phyloP scores from a whole-genome alignment of 192 early-diverging fungal species.

The Podila horticola region DNA sequence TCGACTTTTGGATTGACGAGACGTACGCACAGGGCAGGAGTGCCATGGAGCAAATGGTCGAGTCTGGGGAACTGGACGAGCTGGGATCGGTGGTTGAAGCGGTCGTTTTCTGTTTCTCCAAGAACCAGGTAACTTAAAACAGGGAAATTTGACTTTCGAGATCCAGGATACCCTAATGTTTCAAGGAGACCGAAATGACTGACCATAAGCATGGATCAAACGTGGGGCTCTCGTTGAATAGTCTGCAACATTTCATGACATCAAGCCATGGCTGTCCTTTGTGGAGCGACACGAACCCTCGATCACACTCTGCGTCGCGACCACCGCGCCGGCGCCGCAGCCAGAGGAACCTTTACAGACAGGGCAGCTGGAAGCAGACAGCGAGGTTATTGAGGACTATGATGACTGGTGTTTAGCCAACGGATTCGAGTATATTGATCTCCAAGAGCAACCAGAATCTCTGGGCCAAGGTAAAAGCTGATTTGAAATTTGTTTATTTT shows the following conservation, averaged over 20 bases:
- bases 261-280: constrained; percentile 66
- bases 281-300: constrained; percentile 61
- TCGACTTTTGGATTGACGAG: constrained; percentile 75
- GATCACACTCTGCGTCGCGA: constrained; percentile 65
- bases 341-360: constrained; percentile 4
- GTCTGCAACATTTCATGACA: constrained; percentile 65
- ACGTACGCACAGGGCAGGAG: constrained; percentile 37
- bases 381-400: constrained; percentile 38
- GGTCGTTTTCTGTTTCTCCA: constrained; percentile 70
- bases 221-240: constrained; percentile 7
- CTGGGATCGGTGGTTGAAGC: constrained; percentile 66
- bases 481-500: too few species aligned
- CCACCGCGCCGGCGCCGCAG: constrained; percentile 13
- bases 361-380: background rate
- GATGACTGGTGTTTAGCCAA: constrained; percentile 72
- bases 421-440: constrained; percentile 73
- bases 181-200: background rate
- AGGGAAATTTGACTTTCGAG: background rate
- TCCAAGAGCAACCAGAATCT: constrained; percentile 43
- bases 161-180: background rate
- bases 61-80: constrained; percentile 50
- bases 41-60: constrained; percentile 46
- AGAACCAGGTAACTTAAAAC: constrained; percentile 54
- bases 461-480: constrained; percentile 11
- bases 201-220: background rate